These are phyloP conservation scores for Malus fusca DNA, from an alignment of 306 rosid genomes.

Conservation along the genomic window DNA sequence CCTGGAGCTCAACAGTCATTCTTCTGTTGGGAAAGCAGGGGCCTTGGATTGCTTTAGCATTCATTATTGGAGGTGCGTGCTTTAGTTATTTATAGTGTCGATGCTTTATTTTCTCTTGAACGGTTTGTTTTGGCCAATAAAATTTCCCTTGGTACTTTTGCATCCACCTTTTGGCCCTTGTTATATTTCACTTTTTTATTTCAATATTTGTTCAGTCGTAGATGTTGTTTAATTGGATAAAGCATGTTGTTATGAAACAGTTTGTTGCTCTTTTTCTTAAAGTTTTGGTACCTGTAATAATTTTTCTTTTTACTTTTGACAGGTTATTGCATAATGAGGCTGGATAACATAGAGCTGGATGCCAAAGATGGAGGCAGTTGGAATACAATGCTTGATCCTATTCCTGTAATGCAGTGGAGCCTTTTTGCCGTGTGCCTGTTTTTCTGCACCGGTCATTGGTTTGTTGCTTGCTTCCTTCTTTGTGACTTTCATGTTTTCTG, in stretches of 20 bases:
- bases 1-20: slow-evolving; percentile 71
- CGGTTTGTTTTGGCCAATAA: not conserved
- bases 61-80: slow-evolving; percentile 63
- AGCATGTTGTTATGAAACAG: not conserved
- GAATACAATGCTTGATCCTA: slow-evolving; percentile 28
- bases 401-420: slow-evolving; percentile 78
- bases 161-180: not conserved
- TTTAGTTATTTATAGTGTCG: not conserved
- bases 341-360: slow-evolving; percentile 33
- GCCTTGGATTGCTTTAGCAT: slow-evolving; percentile 62
- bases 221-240: not conserved
- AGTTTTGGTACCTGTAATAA: not conserved
- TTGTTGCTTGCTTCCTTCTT: slow-evolving; percentile 26
- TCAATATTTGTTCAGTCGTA: not conserved
- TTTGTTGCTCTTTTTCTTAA: not conserved
- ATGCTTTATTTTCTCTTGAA: slow-evolving; percentile 9
- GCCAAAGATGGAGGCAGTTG: slow-evolving; percentile 30
- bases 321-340: slow-evolving; percentile 74
- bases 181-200: not conserved
- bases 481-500: slow-evolving; percentile 15
- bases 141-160: not conserved
- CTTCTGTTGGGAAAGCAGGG: slow-evolving; percentile 93
- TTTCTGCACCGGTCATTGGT: slow-evolving; percentile 98
- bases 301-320: slow-evolving; percentile 27
- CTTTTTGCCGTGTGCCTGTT: slow-evolving; percentile 77